A percentile compares a stretch with the other conserved stretches of the same genome.
phyloP scores from a whole-genome alignment of 257 asterid genomes.

The Plantago major region DNA sequence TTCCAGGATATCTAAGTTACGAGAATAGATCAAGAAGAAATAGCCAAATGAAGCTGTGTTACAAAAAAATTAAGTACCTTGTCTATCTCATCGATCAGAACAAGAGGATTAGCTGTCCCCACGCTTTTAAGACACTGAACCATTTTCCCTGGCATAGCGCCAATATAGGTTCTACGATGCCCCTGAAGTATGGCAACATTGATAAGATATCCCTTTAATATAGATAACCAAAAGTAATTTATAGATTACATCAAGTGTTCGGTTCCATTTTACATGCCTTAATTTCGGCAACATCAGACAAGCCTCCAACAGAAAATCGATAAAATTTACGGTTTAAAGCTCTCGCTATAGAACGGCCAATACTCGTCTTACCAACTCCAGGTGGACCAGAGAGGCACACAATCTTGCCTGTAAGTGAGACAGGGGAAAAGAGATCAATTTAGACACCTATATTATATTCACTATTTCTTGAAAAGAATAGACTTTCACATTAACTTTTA shows the following conservation, averaged over 20 bases:
- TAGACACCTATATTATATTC: conserved; percentile 6
- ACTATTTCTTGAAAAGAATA: neutral
- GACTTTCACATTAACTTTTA: neutral
- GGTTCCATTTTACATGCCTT: conserved; percentile 46
- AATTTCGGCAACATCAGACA: conserved; percentile 99
- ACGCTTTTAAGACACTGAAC: conserved; percentile 95
- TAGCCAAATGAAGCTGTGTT: conserved; percentile 1
- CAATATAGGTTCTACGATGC: conserved; percentile 97
- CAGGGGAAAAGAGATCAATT: conserved; percentile 10
- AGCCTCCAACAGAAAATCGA: conserved; percentile 98
- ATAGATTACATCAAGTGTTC: conserved; percentile 2
- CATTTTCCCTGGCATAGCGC: conserved; percentile 99
- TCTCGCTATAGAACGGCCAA: conserved; percentile 97
- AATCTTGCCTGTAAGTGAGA: conserved; percentile 68
- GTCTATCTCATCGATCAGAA: conserved; percentile 96
- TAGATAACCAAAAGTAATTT: neutral
- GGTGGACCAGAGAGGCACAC: conserved; percentile 99
- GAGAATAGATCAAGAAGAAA: neutral
- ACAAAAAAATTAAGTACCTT: conserved; percentile 47
- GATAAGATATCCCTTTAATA: conserved; percentile 12
- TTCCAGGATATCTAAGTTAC: conserved; percentile 1
- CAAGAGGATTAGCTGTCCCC: conserved; percentile 98
- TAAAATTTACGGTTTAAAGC: conserved; percentile 97
- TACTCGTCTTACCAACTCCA: conserved; percentile 98
- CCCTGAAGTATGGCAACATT: conserved; percentile 51